Evolutionary conservation across 2,329 filamentous ascomycete genomes (phyloP).

Genomic region (Aspergillus awamori): DNA sequence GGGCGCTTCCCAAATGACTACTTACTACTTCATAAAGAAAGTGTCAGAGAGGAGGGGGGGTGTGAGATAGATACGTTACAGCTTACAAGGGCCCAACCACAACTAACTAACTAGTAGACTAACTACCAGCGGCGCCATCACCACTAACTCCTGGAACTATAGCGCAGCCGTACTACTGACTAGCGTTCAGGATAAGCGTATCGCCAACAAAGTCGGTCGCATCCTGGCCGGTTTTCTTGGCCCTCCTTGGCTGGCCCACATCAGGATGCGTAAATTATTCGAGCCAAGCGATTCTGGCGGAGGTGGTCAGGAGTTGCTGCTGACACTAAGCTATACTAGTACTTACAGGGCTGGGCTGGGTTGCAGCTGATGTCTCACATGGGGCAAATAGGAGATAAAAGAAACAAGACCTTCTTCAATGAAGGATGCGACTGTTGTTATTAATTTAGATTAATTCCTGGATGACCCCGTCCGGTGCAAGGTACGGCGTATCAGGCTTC

Average conservation of each 20-base stretch:
- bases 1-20: no score
- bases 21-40: no score
- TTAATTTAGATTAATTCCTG: background rate
- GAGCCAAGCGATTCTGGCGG: slow-evolving; percentile 7
- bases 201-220: slow-evolving; percentile 36
- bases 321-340: slow-evolving; percentile 5
- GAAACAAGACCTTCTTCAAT: slow-evolving; percentile 16
- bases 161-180: slow-evolving; percentile 17
- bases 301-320: slow-evolving; percentile 13
- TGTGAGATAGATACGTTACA: no score
- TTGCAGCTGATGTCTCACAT: slow-evolving; percentile 36
- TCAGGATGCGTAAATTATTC: slow-evolving; percentile 16
- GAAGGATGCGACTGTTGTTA: background rate
- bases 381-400: slow-evolving; percentile 20
- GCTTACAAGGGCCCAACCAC: no score
- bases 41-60: no score
- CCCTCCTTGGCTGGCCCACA: slow-evolving; percentile 24
- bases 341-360: slow-evolving; percentile 12
- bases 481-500: no score
- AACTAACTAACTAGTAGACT: background rate
- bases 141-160: slow-evolving; percentile 11
- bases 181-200: slow-evolving; percentile 34
- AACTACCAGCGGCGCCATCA: no score
- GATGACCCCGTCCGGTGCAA: no score
- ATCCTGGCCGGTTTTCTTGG: slow-evolving; percentile 30